These are phyloP conservation scores for Oldenlandia corymbosa DNA, from an alignment of 257 asterid genomes.

Conservation along the genomic window DNA sequence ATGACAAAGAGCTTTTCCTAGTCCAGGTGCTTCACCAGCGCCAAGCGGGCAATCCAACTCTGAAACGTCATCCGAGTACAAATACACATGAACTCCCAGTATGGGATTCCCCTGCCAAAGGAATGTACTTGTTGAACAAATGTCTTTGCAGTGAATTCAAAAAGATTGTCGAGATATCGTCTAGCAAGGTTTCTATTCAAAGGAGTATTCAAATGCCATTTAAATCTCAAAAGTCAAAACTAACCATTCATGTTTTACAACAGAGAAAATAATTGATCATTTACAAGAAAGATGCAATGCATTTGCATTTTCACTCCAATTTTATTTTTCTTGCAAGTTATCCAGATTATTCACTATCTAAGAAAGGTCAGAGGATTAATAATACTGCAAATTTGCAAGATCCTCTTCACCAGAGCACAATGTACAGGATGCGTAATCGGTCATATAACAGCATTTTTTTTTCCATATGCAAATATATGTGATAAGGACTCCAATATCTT, in stretches of 20 bases:
- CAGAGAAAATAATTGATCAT: too few relatives aligned
- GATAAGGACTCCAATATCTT: too few relatives aligned
- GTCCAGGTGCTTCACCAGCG: slow-evolving; percentile 70
- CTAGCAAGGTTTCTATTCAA: neutral
- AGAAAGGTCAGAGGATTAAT: too few relatives aligned
- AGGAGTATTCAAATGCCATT: too few relatives aligned
- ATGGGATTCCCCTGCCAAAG: slow-evolving; percentile 84
- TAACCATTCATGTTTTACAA: too few relatives aligned
- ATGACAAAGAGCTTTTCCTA: slow-evolving; percentile 82
- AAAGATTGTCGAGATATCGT: neutral
- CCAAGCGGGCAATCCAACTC: slow-evolving; percentile 76
- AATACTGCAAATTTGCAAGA: too few relatives aligned
- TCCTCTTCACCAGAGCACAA: neutral
- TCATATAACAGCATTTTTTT: neutral
- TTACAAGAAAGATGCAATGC: too few relatives aligned
- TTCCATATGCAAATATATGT: too few relatives aligned
- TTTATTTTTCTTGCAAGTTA: too few relatives aligned
- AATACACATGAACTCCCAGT: slow-evolving; percentile 85
- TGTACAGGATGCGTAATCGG: neutral
- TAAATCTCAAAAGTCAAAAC: too few relatives aligned
- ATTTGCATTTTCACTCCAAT: too few relatives aligned
- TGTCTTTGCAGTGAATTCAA: neutral
- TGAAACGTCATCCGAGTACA: slow-evolving; percentile 75
- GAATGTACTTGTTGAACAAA: neutral
- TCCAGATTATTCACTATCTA: too few relatives aligned